These are phyloP conservation scores for Lotmaria passim DNA, from an alignment of 208 protist genomes.

Conservation along the genomic window DNA sequence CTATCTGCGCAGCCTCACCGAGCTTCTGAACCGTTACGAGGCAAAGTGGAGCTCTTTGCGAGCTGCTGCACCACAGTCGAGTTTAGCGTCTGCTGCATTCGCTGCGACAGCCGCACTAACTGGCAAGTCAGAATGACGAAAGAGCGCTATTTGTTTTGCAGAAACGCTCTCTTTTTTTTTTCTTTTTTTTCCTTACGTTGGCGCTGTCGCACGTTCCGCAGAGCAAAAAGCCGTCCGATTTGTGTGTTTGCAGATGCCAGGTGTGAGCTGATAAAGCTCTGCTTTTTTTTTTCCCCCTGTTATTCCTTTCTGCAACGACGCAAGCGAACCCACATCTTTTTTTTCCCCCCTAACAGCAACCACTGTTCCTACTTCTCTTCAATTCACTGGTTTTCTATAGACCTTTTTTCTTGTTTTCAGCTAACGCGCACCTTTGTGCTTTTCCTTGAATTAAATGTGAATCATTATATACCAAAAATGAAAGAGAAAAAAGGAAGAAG, in stretches of 20 bases:
- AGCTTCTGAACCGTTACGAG: constrained; percentile 35
- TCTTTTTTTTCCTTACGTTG: too few species aligned
- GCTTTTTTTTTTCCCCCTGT: background rate
- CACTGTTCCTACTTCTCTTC: too few species aligned
- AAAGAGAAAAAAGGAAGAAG: background rate
- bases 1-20: constrained; percentile 57
- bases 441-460: background rate
- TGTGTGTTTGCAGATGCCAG: too few species aligned
- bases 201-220: too few species aligned
- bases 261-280: too few species aligned
- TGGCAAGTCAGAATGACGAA: too few species aligned
- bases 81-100: background rate
- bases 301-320: background rate
- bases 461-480: background rate
- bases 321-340: background rate
- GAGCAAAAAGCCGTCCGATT: too few species aligned
- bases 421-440: background rate
- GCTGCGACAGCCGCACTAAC: too few species aligned
- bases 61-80: background rate
- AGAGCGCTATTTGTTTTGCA: too few species aligned
- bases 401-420: constrained; percentile 15
- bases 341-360: background rate
- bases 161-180: background rate
- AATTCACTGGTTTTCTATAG: background rate
- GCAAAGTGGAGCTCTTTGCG: constrained; percentile 23